Conservation (phyloP, 2,329 filamentous ascomycete genomes). For the Bimuria novae-zelandiae region DNA sequence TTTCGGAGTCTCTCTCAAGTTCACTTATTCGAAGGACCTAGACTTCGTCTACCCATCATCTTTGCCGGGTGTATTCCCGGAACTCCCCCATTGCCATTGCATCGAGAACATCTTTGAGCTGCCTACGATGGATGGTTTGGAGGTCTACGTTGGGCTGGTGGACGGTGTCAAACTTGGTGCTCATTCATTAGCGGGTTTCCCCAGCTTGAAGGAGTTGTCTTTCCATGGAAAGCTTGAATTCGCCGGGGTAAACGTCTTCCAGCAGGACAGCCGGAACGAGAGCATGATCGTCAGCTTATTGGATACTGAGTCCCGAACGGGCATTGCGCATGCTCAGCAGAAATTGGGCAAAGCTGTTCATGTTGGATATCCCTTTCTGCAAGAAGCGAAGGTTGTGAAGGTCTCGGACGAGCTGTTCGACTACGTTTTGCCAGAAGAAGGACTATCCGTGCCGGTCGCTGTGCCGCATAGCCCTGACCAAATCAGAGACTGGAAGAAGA, state of each 20-base stretch:
- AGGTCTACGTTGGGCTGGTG: slow-evolving; percentile 82
- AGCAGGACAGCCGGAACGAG: slow-evolving; percentile 93
- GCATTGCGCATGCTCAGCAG: slow-evolving; percentile 71
- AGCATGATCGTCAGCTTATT: slow-evolving; percentile 90
- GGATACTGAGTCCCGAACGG: slow-evolving; percentile 72
- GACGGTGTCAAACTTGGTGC: slow-evolving; percentile 81
- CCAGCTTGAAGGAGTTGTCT: slow-evolving; percentile 82
- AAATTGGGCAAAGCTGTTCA: slow-evolving; percentile 86
- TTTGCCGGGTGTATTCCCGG: slow-evolving; percentile 85
- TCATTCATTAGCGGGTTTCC: slow-evolving; percentile 89
- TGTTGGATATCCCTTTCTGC: slow-evolving; percentile 92
- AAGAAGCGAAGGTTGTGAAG: slow-evolving; percentile 86
- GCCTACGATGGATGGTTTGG: slow-evolving; percentile 86
- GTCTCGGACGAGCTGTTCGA: slow-evolving; percentile 94
- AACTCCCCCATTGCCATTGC: slow-evolving; percentile 83
- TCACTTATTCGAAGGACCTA: slow-evolving; percentile 77
- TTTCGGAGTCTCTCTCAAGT: slow-evolving; percentile 91
- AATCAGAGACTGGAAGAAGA: slow-evolving; percentile 82
- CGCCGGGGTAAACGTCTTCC: slow-evolving; percentile 92
- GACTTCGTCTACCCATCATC: slow-evolving; percentile 88
- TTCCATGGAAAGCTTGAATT: slow-evolving; percentile 82
- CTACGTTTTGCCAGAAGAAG: slow-evolving; percentile 72
- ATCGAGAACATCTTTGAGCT: slow-evolving; percentile 96
- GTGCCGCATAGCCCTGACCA: slow-evolving; percentile 75
- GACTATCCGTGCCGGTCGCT: slow-evolving; percentile 64